phyloP scores from a whole-genome alignment of 345 rosid species.

The Gossypium stocksii region DNA sequence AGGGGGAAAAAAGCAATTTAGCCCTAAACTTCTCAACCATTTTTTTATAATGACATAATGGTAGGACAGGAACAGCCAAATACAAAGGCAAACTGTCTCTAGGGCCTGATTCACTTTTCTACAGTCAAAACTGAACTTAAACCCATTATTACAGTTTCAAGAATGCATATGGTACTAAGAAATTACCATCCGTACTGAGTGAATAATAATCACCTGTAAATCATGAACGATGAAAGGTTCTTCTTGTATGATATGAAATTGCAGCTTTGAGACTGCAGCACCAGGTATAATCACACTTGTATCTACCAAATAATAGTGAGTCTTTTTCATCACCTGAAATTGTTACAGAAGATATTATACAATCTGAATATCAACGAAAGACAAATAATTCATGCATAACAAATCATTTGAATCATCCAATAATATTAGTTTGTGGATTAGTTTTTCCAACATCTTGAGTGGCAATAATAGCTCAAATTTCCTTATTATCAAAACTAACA shows the following conservation, averaged over 20 bases:
- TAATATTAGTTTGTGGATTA: neutral
- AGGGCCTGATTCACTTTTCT: neutral
- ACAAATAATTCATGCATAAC: neutral
- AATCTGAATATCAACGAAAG: conserved; percentile 10
- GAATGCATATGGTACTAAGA: neutral
- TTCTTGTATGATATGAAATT: conserved; percentile 72
- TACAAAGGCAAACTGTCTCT: neutral
- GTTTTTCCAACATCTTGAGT: neutral
- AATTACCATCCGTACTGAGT: neutral
- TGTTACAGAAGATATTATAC: conserved; percentile 2
- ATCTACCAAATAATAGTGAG: conserved; percentile 92
- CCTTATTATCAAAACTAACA: neutral
- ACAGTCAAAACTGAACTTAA: conserved; percentile 5
- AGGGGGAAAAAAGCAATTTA: neutral
- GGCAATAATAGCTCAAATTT: neutral
- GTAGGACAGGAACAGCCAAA: neutral
- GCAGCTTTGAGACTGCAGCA: conserved; percentile 81
- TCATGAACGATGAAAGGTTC: conserved; percentile 71
- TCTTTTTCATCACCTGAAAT: conserved; percentile 91
- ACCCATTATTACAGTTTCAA: neutral
- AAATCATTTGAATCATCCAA: neutral
- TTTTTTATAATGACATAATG: neutral
- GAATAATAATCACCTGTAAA: conserved; percentile 45
- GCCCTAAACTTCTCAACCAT: neutral
- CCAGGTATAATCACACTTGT: conserved; percentile 71